phyloP scores from a whole-genome alignment of 2,329 filamentous ascomycete species.

The Acephala macrosclerotiorum region DNA sequence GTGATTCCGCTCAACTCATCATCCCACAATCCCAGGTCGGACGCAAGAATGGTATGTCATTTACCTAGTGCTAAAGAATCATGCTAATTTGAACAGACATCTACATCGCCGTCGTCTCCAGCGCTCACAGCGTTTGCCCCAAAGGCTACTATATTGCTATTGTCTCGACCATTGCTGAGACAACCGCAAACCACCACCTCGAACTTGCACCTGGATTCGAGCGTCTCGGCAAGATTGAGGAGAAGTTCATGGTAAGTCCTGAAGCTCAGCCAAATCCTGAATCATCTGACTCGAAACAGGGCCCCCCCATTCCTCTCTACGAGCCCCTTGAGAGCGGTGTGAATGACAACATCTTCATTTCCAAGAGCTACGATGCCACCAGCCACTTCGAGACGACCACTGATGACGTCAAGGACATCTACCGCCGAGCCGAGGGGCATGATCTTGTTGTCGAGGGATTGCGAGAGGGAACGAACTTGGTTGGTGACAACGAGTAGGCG shows the following conservation, averaged over 20 bases:
- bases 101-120: conserved; percentile 95
- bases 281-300: conserved; percentile 49
- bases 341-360: conserved; percentile 94
- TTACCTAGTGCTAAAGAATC: background rate
- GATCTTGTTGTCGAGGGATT: conserved; percentile 72
- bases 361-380: conserved; percentile 97
- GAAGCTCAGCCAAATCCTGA: too few species aligned
- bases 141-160: conserved; percentile 99
- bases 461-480: conserved; percentile 70
- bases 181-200: conserved; percentile 89
- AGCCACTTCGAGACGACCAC: conserved; percentile 94
- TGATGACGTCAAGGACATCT: conserved; percentile 96
- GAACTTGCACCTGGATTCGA: conserved; percentile 94
- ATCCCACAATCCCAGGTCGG: conserved; percentile 98
- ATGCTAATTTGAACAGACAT: conserved; percentile 69
- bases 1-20: conserved; percentile 92
- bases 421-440: conserved; percentile 76
- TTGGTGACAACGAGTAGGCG: conserved; percentile 63
- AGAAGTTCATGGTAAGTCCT: conserved; percentile 85
- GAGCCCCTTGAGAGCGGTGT: conserved; percentile 84
- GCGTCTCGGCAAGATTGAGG: conserved; percentile 90
- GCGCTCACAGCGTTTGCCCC: conserved; percentile 96
- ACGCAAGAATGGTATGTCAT: conserved; percentile 81
- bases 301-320: conserved; percentile 90
- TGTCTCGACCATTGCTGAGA: conserved; percentile 96